phyloP scores from a whole-genome alignment of 129 eudicot species.

The Calendula officinalis region DNA sequence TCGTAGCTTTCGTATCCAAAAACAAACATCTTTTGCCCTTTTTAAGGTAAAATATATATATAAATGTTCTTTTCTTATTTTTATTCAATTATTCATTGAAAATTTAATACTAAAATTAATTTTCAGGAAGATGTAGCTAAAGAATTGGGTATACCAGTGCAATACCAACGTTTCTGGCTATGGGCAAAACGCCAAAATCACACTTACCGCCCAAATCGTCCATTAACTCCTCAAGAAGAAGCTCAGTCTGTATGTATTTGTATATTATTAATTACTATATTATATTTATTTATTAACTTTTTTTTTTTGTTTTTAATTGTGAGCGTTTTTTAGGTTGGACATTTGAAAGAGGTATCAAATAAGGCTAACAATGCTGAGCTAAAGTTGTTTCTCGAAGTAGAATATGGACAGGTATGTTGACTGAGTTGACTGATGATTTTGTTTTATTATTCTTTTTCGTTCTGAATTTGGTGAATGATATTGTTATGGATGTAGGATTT shows the following conservation, averaged over 20 bases:
- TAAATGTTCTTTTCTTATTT: slow-evolving; percentile 3
- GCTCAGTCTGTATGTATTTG: slow-evolving; percentile 30
- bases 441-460: slow-evolving; percentile 3
- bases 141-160: too few species aligned
- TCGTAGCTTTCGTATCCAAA: slow-evolving; percentile 34
- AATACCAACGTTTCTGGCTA: too few species aligned
- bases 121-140: slow-evolving; percentile 69
- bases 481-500: slow-evolving; percentile 53
- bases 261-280: not conserved
- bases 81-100: not conserved
- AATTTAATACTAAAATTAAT: not conserved
- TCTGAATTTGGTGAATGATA: slow-evolving; percentile 10
- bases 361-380: slow-evolving; percentile 71
- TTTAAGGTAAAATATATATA: slow-evolving; percentile 55
- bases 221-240: slow-evolving; percentile 51
- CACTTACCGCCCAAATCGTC: slow-evolving; percentile 83
- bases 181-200: too few species aligned
- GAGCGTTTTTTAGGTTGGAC: slow-evolving; percentile 61
- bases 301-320: slow-evolving; percentile 10
- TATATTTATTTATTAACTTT: not conserved
- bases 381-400: slow-evolving; percentile 81
- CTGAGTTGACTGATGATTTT: not conserved
- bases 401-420: slow-evolving; percentile 48
- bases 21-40: slow-evolving; percentile 39
- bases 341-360: slow-evolving; percentile 70